Evolutionary conservation across 1,139 yeast species (phyloP), one percentile per base, ranked within the genome.

Genomic region (Ogataea hybrid): DNA sequence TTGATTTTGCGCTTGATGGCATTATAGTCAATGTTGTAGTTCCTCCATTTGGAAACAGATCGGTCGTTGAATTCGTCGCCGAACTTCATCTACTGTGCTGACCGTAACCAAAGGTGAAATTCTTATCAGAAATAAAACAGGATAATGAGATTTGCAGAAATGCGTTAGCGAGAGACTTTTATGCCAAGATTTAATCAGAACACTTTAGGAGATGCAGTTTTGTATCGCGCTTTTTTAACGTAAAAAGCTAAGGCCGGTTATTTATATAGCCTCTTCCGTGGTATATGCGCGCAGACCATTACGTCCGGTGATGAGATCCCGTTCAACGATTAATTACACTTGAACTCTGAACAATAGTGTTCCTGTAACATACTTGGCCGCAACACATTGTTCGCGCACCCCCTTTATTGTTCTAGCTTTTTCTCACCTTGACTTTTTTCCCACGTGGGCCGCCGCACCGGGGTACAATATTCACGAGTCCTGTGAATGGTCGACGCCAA

Each of bases 31-130:
- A 90, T 71, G 62, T 89, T 87, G 64, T 86, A 83, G 50, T 79
- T 76, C 56, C 77, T 77, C 97, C 97, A 90, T 65, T 87, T 94
- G 2, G 94, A 90, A 29, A 87, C 84, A 8, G 96, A 84, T 53
- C 88, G 73, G 50, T 77, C 79, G 39, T 76, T 69, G 28, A 90
- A 71, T 60, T 84, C 89, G 32, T 77, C 71, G 43, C 96, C 96
- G 65, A 88, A 89, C 67, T 88, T 90, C 97, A 89, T 89, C 9
- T 17, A 9, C 28, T 9, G 20, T 16, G 31, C 17, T 28, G 31
- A 15, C n/a, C 12, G 11, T 15, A 17, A 15, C 18, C 35, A 22
- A 16, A 17, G 21, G 28, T 6, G 22, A n/a, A 25, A 25, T 27
- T 40, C 42, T 39, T 38, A 38, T 38, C 41, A 23, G 20, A 21